These are phyloP conservation scores for Ascobolus immersus DNA, from an alignment of 495 filamentous ascomycete genomes.

Conservation along the genomic window DNA sequence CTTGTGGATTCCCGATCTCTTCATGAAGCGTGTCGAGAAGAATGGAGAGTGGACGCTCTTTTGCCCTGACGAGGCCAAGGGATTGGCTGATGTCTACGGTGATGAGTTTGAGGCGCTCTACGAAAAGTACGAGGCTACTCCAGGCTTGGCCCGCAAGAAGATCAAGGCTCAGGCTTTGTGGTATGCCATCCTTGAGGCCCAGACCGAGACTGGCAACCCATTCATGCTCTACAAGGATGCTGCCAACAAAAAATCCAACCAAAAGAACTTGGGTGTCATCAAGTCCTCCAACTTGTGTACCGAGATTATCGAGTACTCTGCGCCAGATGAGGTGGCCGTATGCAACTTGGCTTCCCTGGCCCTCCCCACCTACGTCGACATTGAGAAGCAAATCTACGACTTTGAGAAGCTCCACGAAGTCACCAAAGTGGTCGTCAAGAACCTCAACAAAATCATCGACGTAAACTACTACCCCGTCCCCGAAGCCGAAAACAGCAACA, in stretches of 20 bases:
- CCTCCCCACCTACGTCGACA: slow-evolving; percentile 69
- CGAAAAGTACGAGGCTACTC: slow-evolving; percentile 70
- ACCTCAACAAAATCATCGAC: slow-evolving; percentile 94
- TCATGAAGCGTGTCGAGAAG: slow-evolving; percentile 96
- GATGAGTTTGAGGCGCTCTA: slow-evolving; percentile 93
- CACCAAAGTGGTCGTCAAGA: slow-evolving; percentile 62
- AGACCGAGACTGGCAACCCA: slow-evolving; percentile 95
- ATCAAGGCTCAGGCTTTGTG: slow-evolving; percentile 97
- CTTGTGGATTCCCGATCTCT: slow-evolving; percentile 93
- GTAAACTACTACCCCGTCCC: slow-evolving; percentile 88
- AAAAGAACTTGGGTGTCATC: slow-evolving; percentile 96
- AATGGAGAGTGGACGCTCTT: slow-evolving; percentile 93
- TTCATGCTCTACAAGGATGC: slow-evolving; percentile 99
- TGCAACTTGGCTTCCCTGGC: slow-evolving; percentile 93
- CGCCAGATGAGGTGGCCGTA: slow-evolving; percentile 91
- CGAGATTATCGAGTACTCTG: slow-evolving; percentile 91
- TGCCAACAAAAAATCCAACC: slow-evolving; percentile 97
- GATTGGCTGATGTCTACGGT: slow-evolving; percentile 84
- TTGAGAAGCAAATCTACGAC: slow-evolving; percentile 56
- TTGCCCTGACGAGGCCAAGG: slow-evolving; percentile 87
- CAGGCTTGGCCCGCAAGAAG: slow-evolving; percentile 61
- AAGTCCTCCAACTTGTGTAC: slow-evolving; percentile 97
- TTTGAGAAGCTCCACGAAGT: slow-evolving; percentile 91
- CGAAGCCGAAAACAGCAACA: slow-evolving; percentile 83
- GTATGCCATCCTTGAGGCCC: slow-evolving; percentile 91